phyloP scores from a whole-genome alignment of 352 stramenopile genomes.

The Globisporangium orthogonon region DNA sequence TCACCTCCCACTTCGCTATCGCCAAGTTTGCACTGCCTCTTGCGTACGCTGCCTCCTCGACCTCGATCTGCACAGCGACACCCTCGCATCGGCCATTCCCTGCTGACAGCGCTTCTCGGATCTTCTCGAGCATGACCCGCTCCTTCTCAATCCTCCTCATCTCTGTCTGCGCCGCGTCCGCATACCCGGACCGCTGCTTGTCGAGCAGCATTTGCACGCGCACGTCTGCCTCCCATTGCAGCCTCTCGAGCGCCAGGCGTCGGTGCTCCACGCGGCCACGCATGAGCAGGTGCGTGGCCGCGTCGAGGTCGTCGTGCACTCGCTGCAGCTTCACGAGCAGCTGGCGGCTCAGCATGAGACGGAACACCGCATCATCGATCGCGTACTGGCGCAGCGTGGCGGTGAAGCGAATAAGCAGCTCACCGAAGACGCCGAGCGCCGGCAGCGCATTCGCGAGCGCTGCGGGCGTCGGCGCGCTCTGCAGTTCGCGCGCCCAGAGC shows the following conservation, averaged over 20 bases:
- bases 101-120: background rate
- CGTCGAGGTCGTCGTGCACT: background rate
- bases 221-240: constrained; percentile 5
- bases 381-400: background rate
- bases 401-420: constrained; percentile 3
- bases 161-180: background rate
- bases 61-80: background rate
- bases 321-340: constrained; percentile 7
- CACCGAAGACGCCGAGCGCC: background rate
- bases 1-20: background rate
- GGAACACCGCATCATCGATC: constrained; percentile 3
- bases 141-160: background rate
- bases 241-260: background rate
- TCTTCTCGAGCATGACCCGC: background rate
- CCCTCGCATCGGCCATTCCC: no score
- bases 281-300: background rate
- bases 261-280: background rate
- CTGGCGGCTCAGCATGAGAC: constrained; percentile 7
- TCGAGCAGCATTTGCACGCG: constrained; percentile 6
- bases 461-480: background rate
- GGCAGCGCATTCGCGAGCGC: background rate
- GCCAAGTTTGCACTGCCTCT: background rate
- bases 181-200: constrained; percentile 4
- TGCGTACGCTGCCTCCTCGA: background rate
- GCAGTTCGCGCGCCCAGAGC: constrained; percentile 5